These are phyloP conservation scores for Beauveria sp. DNA, from an alignment of 2,329 filamentous ascomycete genomes.

Conservation along the genomic window DNA sequence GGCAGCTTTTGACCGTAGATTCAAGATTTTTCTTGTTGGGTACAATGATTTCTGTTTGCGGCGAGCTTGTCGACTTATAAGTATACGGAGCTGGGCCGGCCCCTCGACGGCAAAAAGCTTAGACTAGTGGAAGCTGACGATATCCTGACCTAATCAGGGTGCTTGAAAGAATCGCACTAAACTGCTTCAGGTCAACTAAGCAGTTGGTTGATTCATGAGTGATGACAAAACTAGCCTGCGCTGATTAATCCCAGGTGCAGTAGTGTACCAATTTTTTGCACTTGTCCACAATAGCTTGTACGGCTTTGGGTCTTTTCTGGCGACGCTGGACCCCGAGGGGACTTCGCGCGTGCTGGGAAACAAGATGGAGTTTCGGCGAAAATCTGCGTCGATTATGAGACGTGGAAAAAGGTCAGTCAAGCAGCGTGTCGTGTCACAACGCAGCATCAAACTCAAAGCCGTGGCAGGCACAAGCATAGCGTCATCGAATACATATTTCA, in stretches of 20 bases:
- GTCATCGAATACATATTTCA: neutral
- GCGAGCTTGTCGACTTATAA: neutral
- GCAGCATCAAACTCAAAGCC: neutral
- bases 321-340: too few relatives aligned
- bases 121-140: conserved; percentile 2
- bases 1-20: neutral
- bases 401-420: neutral
- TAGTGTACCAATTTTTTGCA: too few relatives aligned
- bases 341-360: neutral
- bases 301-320: too few relatives aligned
- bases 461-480: neutral
- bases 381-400: conserved; percentile 11
- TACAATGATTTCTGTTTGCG: neutral
- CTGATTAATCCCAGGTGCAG: too few relatives aligned
- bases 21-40: neutral
- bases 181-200: neutral
- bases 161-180: neutral
- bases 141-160: conserved; percentile 10
- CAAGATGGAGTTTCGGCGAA: neutral
- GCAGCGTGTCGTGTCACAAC: neutral
- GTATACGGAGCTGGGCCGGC: neutral
- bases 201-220: too few relatives aligned
- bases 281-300: neutral
- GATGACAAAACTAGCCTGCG: too few relatives aligned
- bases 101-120: neutral